Conservation (phyloP, 1,284 basidiomycete species). For the Bondarzewia mesenterica region DNA sequence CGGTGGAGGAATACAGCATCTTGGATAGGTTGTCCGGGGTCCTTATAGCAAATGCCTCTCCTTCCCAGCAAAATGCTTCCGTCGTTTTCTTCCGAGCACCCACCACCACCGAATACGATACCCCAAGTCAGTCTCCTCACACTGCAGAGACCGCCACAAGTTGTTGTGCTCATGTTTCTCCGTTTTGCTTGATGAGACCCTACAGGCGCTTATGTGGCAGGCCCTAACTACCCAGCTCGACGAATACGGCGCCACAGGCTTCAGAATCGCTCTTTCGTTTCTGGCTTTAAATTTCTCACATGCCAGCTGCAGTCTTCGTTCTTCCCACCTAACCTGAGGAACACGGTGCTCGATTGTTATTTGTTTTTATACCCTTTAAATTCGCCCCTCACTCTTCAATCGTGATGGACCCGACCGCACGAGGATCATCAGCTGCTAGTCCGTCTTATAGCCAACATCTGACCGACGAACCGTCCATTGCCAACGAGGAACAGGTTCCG, state of each 20-base stretch:
- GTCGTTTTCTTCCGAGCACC: no score
- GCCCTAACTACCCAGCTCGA: not conserved
- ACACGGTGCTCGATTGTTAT: not conserved
- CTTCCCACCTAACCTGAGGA: no score
- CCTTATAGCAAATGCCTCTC: no score
- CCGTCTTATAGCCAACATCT: conserved; percentile 1
- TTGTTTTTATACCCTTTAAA: not conserved
- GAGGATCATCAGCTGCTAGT: not conserved
- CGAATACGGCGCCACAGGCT: not conserved
- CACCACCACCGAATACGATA: no score
- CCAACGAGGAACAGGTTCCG: not conserved
- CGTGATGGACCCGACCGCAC: not conserved
- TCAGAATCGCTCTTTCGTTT: not conserved
- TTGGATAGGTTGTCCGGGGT: not conserved
- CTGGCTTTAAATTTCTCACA: not conserved
- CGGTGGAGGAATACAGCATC: not conserved
- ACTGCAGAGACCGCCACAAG: no score
- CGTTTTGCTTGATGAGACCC: no score
- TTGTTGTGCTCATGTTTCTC: no score
- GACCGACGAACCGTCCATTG: not conserved
- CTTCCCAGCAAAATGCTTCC: no score
- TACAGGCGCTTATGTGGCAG: no score
- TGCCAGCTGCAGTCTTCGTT: not conserved
- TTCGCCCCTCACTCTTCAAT: not conserved
- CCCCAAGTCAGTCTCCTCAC: no score